phyloP scores from a whole-genome alignment of 2,329 filamentous ascomycete genomes.

The Botrytis elliptica region DNA sequence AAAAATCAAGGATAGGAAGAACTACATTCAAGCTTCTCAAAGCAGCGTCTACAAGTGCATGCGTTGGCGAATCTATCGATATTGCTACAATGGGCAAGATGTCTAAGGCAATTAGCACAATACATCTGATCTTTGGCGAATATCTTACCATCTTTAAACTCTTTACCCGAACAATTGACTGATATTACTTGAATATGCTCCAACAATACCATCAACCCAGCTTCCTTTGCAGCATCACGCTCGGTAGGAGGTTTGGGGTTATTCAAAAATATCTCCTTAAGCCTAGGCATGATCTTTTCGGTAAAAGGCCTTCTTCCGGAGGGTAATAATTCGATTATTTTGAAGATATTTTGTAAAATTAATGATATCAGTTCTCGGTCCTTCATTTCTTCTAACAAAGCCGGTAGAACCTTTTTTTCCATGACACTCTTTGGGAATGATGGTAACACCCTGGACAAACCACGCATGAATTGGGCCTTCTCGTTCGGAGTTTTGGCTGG shows the following conservation, averaged over 20 bases:
- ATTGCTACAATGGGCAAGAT: slow-evolving; percentile 82
- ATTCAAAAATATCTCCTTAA: slow-evolving; percentile 78
- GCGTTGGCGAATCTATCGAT: slow-evolving; percentile 84
- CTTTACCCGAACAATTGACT: slow-evolving; percentile 80
- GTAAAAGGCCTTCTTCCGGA: slow-evolving; percentile 75
- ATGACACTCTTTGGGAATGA: slow-evolving; percentile 93
- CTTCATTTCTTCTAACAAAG: slow-evolving; percentile 88
- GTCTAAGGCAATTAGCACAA: slow-evolving; percentile 52
- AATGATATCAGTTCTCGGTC: slow-evolving; percentile 82
- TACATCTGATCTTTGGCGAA: slow-evolving; percentile 14
- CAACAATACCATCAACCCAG: slow-evolving; percentile 85
- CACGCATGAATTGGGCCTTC: slow-evolving; percentile 88
- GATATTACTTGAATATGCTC: slow-evolving; percentile 77
- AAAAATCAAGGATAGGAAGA: slow-evolving; percentile 90
- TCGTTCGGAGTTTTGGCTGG: slow-evolving; percentile 90
- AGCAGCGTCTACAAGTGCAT: slow-evolving; percentile 82
- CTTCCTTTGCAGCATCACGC: slow-evolving; percentile 79
- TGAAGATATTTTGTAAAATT: slow-evolving; percentile 89
- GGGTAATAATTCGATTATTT: slow-evolving; percentile 77
- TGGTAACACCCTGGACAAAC: slow-evolving; percentile 79
- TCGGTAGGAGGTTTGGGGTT: slow-evolving; percentile 58
- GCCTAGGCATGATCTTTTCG: slow-evolving; percentile 78
- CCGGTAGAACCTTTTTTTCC: slow-evolving; percentile 90
- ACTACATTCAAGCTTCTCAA: slow-evolving; percentile 75
- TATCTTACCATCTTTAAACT: slow-evolving; percentile 83